Evolutionary conservation across 768 basidiomycete genomes (phyloP).

Genomic region (Tephrocybe sp.): DNA sequence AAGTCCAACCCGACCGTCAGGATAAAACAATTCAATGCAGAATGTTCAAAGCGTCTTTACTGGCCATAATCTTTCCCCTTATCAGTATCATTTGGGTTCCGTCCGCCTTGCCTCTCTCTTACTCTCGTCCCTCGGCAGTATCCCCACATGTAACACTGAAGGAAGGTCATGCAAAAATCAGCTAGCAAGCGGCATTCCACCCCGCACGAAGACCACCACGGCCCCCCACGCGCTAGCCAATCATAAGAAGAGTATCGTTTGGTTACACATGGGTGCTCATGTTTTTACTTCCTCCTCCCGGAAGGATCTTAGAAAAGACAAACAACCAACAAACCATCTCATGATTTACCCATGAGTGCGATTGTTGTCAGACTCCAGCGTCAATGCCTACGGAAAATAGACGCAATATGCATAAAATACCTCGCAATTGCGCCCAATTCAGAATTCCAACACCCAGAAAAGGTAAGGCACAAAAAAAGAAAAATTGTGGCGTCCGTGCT

Average conservation of each 20-base stretch:
- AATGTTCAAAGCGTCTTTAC: no score
- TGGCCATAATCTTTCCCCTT: background rate
- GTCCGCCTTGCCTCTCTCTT: slow-evolving; percentile 3
- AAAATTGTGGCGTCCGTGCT: background rate
- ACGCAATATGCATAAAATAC: no score
- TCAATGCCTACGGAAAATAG: no score
- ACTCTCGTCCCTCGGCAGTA: background rate
- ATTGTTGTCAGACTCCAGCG: no score
- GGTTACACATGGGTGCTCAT: background rate
- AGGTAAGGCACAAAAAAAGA: no score
- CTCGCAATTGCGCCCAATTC: no score
- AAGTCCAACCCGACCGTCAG: background rate
- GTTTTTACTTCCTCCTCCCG: background rate
- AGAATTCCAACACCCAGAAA: no score
- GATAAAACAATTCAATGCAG: no score
- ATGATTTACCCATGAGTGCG: background rate
- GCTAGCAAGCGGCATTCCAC: no score
- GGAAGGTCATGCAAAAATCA: no score
- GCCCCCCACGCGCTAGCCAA: background rate
- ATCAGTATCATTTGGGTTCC: slow-evolving; percentile 10
- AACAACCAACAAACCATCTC: slow-evolving; percentile 5
- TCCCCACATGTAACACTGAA: background rate
- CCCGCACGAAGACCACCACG: background rate
- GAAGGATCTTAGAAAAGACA: slow-evolving; percentile 9
- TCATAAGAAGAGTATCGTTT: background rate